Conservation (phyloP, 1,139 yeast genomes). For the Debaryomycetaceae sp. region DNA sequence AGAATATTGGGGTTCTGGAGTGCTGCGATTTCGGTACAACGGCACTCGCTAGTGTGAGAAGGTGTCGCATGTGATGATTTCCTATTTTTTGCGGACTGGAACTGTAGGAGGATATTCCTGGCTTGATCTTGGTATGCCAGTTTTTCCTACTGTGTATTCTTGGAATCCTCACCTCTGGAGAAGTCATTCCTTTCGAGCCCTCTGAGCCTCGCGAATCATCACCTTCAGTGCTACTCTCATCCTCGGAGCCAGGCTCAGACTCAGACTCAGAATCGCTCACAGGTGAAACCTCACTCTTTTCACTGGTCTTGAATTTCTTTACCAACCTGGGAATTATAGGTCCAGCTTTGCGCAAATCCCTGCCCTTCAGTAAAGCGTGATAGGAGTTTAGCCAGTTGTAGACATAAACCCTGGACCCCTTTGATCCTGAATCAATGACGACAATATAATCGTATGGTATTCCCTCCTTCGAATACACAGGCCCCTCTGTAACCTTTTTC, state of each 20-base stretch:
- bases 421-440: constrained; percentile 79
- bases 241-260: constrained; percentile 10
- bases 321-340: constrained; percentile 11
- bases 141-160: constrained; percentile 40
- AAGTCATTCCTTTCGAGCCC: background rate
- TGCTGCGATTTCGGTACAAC: constrained; percentile 68
- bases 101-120: constrained; percentile 63
- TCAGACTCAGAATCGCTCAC: constrained; percentile 13
- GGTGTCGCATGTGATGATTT: constrained; percentile 51
- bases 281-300: constrained; percentile 14
- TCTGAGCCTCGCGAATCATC: constrained; percentile 1
- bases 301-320: constrained; percentile 11
- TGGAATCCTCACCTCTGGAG: constrained; percentile 28
- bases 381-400: constrained; percentile 63
- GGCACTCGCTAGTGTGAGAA: constrained; percentile 52
- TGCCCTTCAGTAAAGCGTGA: constrained; percentile 25
- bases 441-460: constrained; percentile 65
- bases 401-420: constrained; percentile 72
- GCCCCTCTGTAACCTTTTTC: constrained; percentile 17
- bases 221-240: constrained; percentile 1
- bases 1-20: constrained; percentile 67
- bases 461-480: constrained; percentile 32
- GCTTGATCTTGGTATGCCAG: constrained; percentile 62
- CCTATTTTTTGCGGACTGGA: constrained; percentile 54
- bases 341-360: constrained; percentile 11